Evolutionary conservation across 2,329 filamentous ascomycete genomes (phyloP).

Genomic region (Macrophomina pseudophaseolina): DNA sequence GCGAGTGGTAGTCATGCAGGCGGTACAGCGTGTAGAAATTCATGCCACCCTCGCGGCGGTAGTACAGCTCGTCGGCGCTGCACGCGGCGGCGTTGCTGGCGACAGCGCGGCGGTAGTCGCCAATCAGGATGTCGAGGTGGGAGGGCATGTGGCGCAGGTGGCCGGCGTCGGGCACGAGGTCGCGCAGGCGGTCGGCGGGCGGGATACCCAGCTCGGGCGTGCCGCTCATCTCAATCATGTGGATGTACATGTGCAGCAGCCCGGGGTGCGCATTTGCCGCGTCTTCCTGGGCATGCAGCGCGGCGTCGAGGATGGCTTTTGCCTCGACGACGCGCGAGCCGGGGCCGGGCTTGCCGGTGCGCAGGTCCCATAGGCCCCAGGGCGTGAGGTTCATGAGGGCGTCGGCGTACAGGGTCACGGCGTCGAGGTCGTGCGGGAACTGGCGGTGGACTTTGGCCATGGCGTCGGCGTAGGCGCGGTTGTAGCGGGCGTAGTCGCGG

Average conservation of each 20-base stretch:
- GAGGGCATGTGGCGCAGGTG: conserved; percentile 79
- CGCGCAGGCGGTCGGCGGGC: conserved; percentile 66
- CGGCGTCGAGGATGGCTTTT: conserved; percentile 63
- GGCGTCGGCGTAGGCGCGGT: conserved; percentile 64
- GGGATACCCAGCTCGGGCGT: conserved; percentile 67
- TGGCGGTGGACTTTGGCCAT: conserved; percentile 62
- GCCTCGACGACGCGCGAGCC: conserved; percentile 64
- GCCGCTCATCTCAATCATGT: conserved; percentile 77
- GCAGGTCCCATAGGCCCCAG: conserved; percentile 68
- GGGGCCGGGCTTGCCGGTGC: conserved; percentile 61
- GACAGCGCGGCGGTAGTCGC: conserved; percentile 72
- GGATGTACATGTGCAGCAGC: conserved; percentile 75
- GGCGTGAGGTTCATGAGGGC: conserved; percentile 69
- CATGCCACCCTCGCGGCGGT: conserved; percentile 62
- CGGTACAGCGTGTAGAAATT: conserved; percentile 82
- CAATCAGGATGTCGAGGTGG: conserved; percentile 75
- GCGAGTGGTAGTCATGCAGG: conserved; percentile 75
- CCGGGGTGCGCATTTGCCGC: conserved; percentile 65
- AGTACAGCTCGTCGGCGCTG: conserved; percentile 69
- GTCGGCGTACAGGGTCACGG: conserved; percentile 68
- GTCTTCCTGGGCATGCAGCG: conserved; percentile 54
- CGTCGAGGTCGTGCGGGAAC: conserved; percentile 64
- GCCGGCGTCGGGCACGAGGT: conserved; percentile 70
- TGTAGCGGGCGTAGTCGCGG: conserved; percentile 60
- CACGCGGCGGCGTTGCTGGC: conserved; percentile 71